Percentiles rank a stretch among this genome's conserved stretches.
Conservation (phyloP, 768 basidiomycete species). For the Leccinum uliginosum region DNA sequence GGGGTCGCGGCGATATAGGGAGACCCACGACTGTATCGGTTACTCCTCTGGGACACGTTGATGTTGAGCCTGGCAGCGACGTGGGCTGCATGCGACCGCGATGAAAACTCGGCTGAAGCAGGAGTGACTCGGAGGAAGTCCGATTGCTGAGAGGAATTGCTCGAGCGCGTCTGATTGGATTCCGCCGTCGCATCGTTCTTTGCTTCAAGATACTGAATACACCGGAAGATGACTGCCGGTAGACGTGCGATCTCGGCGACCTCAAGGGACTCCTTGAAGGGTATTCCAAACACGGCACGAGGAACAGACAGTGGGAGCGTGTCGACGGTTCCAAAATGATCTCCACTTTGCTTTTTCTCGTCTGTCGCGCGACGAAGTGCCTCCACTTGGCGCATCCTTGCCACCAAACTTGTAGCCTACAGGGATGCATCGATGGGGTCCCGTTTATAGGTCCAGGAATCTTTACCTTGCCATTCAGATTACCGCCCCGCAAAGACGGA, state of each 20-base stretch:
- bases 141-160: constrained; percentile 28
- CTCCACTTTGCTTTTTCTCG: constrained; percentile 90
- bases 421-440: constrained; percentile 77
- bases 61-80: constrained; percentile 69
- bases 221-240: constrained; percentile 92
- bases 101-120: constrained; percentile 22
- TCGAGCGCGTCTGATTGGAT: constrained; percentile 38
- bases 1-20: constrained; percentile 40
- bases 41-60: constrained; percentile 50
- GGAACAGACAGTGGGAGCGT: constrained; percentile 40
- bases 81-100: constrained; percentile 49
- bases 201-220: constrained; percentile 90
- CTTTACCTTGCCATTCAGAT: constrained; percentile 63
- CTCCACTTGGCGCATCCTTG: constrained; percentile 55
- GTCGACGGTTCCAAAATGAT: constrained; percentile 77
- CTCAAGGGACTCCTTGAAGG: constrained; percentile 82
- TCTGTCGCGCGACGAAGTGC: constrained; percentile 52
- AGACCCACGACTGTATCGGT: constrained; percentile 64
- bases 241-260: constrained; percentile 86
- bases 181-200: constrained; percentile 58
- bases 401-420: constrained; percentile 86
- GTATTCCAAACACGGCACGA: constrained; percentile 84
- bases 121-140: constrained; percentile 20
- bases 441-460: constrained; percentile 88
- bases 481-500: constrained; percentile 48